phyloP scores from a whole-genome alignment of 495 filamentous ascomycete genomes.

The Lophiostoma macrostomum region DNA sequence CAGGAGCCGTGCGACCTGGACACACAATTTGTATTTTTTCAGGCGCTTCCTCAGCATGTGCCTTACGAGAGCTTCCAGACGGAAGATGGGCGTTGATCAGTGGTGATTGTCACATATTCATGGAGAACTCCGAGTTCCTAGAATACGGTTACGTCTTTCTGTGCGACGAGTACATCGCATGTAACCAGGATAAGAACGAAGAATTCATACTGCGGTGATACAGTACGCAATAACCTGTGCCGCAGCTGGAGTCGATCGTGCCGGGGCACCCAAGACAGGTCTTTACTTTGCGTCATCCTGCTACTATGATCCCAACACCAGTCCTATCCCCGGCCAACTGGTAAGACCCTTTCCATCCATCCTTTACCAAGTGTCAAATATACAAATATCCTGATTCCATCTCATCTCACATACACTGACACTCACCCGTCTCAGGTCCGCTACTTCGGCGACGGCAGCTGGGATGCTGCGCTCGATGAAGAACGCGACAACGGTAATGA shows the following conservation, averaged over 20 bases:
- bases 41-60: too few relatives aligned
- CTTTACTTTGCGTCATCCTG: conserved; percentile 44
- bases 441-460: conserved; percentile 47
- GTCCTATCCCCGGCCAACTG: too few relatives aligned
- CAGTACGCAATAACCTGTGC: conserved; percentile 44
- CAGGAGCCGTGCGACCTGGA: too few relatives aligned
- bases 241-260: conserved; percentile 32
- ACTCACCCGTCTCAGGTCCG: conserved; percentile 36
- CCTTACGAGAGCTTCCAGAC: too few relatives aligned
- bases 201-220: too few relatives aligned
- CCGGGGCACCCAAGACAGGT: conserved; percentile 36
- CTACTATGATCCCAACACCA: conserved; percentile 36
- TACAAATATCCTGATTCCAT: conserved; percentile 1
- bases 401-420: neutral
- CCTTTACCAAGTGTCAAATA: conserved; percentile 42
- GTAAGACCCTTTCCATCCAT: too few relatives aligned
- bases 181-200: conserved; percentile 34
- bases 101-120: too few relatives aligned
- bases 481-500: conserved; percentile 51
- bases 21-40: too few relatives aligned
- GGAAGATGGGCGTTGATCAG: too few relatives aligned
- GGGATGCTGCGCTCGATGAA: conserved; percentile 42
- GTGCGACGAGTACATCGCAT: conserved; percentile 36
- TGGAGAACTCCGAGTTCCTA: too few relatives aligned
- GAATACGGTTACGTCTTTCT: too few relatives aligned